These are phyloP conservation scores for Neofusicoccum laricinum DNA, from an alignment of 2,329 filamentous ascomycete genomes.

Conservation along the genomic window DNA sequence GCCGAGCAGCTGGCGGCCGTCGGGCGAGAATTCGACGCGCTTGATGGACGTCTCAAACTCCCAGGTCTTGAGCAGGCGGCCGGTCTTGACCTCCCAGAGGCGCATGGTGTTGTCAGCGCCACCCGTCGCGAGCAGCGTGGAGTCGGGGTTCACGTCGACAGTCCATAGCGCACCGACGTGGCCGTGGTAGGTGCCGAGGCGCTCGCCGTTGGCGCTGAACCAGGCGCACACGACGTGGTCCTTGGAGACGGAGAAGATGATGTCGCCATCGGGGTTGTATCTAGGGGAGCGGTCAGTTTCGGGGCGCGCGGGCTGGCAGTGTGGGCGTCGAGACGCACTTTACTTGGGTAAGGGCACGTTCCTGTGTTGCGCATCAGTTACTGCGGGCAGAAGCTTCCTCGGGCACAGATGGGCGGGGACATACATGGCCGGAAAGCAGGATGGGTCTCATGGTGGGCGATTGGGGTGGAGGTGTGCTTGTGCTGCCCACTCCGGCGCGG, in stretches of 20 bases:
- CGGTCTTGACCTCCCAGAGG: conserved; percentile 92
- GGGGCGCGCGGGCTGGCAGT: not conserved
- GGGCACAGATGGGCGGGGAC: conserved; percentile 20
- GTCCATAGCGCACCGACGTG: conserved; percentile 99
- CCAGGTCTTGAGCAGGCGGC: conserved; percentile 93
- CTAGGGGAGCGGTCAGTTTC: conserved; percentile 1
- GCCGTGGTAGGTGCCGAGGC: conserved; percentile 92
- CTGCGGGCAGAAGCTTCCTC: not conserved
- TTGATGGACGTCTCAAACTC: conserved; percentile 97
- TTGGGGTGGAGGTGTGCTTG: conserved; percentile 14
- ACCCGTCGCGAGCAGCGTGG: conserved; percentile 86
- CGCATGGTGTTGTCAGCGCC: conserved; percentile 98
- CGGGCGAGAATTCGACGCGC: conserved; percentile 94
- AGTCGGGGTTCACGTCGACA: conserved; percentile 91
- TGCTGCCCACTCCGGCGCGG: conserved; percentile 10
- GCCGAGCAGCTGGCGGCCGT: conserved; percentile 83
- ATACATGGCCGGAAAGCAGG: conserved; percentile 85
- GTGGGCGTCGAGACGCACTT: conserved; percentile 55
- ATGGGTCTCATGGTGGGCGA: conserved; percentile 78
- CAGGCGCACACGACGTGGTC: conserved; percentile 96
- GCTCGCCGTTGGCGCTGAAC: conserved; percentile 97
- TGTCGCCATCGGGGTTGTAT: conserved; percentile 74
- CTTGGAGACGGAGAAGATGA: conserved; percentile 93
- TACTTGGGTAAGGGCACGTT: conserved; percentile 93
- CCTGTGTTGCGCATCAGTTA: conserved; percentile 47